Base-by-base conservation (phyloP, 768 basidiomycete genomes). In the Pleurotus platypus region DNA sequence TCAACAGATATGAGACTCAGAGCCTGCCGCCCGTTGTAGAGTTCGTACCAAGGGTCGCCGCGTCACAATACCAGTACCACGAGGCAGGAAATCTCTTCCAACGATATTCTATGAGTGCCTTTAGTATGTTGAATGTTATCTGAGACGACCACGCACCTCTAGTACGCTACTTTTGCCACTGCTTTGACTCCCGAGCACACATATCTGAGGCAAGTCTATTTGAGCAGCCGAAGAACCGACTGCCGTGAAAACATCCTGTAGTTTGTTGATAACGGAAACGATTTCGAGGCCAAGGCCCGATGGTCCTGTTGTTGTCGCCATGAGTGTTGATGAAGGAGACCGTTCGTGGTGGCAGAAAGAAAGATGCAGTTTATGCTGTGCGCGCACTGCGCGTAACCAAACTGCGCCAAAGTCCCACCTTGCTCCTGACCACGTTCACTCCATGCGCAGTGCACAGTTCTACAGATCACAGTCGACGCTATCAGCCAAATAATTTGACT, bases 11-110 rank as follows among this genome's bases (percentile, higher is more conserved):
- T 35, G 8, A 35, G 30, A 35, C 30, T 11, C 8, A 35, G 30
- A 9, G 11, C 11, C 30, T 35, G 11, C 30, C 8, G 30, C 30
- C 30, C 11, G 9, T 11, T 11, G 30, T 11, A 12, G 49, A 56
- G 27, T 40, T 65, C 86, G 65, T 70, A 96, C 95, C 73, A 99
- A 76, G 56, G 97, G 97, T 69, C 97, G 85, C 68, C 96, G 85
- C 50, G 96, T 98, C 72, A 99, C 96, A 67, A 99, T 99, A 74
- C 96, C 96, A 56, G 94, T 92, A 70, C 97, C 97, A 80, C 97
- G 91, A 73, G 97, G 97, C 69, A 99, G 71, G 80, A 99, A 99
- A 73, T 99, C 97, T 63, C 96, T 85, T 58, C 97, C 97, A 56
- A 98, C 95, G 63, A 98, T 94, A 75, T 98, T 97, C 94, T 96